phyloP scores from a whole-genome alignment of 2,329 filamentous ascomycete species.

The Calonectria pteridis region DNA sequence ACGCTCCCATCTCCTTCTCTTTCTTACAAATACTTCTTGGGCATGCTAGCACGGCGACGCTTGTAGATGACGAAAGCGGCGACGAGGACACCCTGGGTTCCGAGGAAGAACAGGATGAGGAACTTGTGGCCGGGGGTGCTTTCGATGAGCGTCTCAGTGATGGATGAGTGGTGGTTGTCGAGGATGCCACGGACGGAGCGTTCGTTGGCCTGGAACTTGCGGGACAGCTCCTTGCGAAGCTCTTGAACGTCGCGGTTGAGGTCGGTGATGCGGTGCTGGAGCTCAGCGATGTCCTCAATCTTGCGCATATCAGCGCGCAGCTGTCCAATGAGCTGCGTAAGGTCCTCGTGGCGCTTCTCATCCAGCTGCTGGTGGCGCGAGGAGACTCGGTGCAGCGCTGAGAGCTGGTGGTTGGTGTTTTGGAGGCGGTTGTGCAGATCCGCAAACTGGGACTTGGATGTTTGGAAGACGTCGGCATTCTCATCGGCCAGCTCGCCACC shows the following conservation, averaged over 20 bases:
- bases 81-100: constrained; percentile 78
- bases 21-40: constrained; percentile 89
- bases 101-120: constrained; percentile 78
- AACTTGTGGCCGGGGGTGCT: constrained; percentile 63
- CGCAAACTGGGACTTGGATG: constrained; percentile 75
- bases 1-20: neutral
- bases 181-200: constrained; percentile 66
- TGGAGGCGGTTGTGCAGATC: constrained; percentile 90
- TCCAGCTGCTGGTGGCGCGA: constrained; percentile 62
- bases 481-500: constrained; percentile 61
- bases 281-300: constrained; percentile 58
- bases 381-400: constrained; percentile 70
- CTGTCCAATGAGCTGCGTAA: constrained; percentile 61
- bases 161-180: constrained; percentile 61
- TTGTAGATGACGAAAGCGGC: constrained; percentile 83
- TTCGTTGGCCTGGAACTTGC: constrained; percentile 64
- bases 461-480: constrained; percentile 60
- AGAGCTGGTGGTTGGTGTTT: constrained; percentile 76
- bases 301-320: constrained; percentile 60
- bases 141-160: constrained; percentile 62
- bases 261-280: constrained; percentile 61
- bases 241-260: constrained; percentile 71
- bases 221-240: constrained; percentile 67
- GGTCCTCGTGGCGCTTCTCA: constrained; percentile 69
- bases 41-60: constrained; percentile 77